Base-by-base conservation (phyloP, 495 filamentous ascomycete genomes). In the Penicillium fimorum region DNA sequence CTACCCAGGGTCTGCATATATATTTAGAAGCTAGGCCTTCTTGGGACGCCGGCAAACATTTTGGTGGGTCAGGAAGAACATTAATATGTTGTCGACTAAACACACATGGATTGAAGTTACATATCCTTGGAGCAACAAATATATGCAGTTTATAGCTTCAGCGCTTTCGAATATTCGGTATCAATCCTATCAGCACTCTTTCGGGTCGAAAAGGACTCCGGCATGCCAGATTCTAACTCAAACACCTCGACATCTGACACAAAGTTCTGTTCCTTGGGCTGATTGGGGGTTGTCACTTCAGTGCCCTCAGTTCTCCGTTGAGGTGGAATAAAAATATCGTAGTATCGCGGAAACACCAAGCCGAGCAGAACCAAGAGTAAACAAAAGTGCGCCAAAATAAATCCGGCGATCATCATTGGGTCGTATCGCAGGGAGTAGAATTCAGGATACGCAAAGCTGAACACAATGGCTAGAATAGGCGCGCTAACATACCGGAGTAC, bases 361-460 rank as follows among this genome's bases (percentile, higher is more conserved):
- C 66, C 74, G 5, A 68, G 38, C 33, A 72, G 44, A 27, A 70
- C 63, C 13, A 63, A 17, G 17, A 72, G 45, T 15, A 76, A 27
- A 35, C 55, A 50, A 22, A 70, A 9, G 53, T 74, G 69, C 6
- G 71, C 60, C 29, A 74, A 45, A 20, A 66, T 70, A 40, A 76
- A 76, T 0, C 72, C 74, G 11, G 66, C 48, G 25, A 76, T 70
- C 64, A 69, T 67, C 46, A 76, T 55, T 10, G 73, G 71, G 48
- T 75, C 71, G 54, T 71, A 67, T 11, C 68, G 68, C 45, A 70
- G 51, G 3, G 63, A 66, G 33, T 71, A 61, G 45, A 77, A 75
- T 37, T 70, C 64, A 1, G 70, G 70, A 51, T 73, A 77, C 18
- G 73, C 66, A 53, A 77, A 74, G 47, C 66, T 70, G 55, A 73